phyloP scores from a whole-genome alignment of 2,329 filamentous ascomycete genomes.

The Colletotrichum higginsianum region DNA sequence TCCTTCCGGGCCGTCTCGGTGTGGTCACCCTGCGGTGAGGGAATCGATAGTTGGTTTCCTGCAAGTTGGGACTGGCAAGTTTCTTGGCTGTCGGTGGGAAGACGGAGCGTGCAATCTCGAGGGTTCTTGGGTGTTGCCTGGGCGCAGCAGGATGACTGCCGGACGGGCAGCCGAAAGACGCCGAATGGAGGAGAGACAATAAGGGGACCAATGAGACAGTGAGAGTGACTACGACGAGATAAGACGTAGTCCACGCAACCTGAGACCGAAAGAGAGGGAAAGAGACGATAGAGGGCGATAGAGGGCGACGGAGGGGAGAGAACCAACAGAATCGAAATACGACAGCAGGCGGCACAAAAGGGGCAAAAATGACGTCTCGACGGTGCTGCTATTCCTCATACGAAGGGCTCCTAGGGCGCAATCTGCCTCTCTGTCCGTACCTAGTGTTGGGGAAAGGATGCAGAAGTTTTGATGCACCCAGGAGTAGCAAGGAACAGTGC shows the following conservation, averaged over 20 bases:
- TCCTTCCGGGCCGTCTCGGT: not conserved
- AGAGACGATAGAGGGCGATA: not conserved
- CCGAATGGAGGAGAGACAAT: not conserved
- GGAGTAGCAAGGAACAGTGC: not conserved
- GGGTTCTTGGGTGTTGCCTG: not conserved
- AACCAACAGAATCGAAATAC: not conserved
- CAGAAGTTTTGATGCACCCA: not conserved
- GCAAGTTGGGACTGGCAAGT: conserved; percentile 20
- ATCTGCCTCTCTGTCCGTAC: not conserved
- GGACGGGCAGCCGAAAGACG: not conserved
- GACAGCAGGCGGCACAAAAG: not conserved
- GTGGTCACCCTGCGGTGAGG: not conserved
- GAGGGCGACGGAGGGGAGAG: not conserved
- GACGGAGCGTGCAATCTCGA: not conserved
- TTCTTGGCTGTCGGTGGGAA: conserved; percentile 15
- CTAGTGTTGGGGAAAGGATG: no score
- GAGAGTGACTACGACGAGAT: not conserved
- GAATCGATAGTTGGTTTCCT: conserved; percentile 11
- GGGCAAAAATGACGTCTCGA: conserved; percentile 17
- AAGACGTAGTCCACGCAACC: not conserved
- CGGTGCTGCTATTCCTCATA: conserved; percentile 9
- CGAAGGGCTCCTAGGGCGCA: not conserved
- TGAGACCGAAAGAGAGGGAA: not conserved
- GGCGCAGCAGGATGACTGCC: not conserved
- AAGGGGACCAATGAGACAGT: not conserved